Percentiles rank a stretch among this genome's conserved stretches.
These are phyloP conservation scores for Botryotinia calthae DNA, from an alignment of 2,329 filamentous ascomycete genomes.

Conservation along the genomic window DNA sequence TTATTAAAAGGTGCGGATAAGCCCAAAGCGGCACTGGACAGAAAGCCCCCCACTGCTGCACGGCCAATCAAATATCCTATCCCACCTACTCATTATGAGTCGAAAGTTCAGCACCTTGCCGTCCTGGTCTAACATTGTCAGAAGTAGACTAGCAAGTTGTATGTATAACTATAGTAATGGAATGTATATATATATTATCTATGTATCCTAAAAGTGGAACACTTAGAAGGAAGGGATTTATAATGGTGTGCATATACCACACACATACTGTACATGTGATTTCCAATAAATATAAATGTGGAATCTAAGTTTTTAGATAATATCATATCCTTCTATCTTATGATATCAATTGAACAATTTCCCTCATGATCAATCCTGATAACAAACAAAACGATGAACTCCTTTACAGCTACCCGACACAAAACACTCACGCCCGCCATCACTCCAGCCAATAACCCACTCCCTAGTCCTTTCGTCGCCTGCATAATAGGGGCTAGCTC, in stretches of 20 bases:
- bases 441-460: conserved; percentile 7
- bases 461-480: conserved; percentile 5
- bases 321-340: background rate
- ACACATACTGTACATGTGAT: no score
- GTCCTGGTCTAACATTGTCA: no score
- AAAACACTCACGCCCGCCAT: conserved; percentile 5
- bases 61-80: background rate
- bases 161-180: no score
- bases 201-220: no score
- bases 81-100: conserved; percentile 13
- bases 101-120: background rate
- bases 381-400: background rate
- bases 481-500: conserved; percentile 21
- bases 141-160: no score
- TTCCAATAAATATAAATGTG: no score
- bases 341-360: background rate
- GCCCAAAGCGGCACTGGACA: background rate
- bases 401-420: conserved; percentile 6
- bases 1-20: background rate
- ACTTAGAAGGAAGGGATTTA: no score
- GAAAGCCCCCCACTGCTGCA: background rate
- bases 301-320: background rate
- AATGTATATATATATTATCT: no score
- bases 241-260: no score
- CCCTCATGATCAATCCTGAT: background rate